phyloP scores from a whole-genome alignment of 331 rosid genomes.

The Acacia pycnantha region DNA sequence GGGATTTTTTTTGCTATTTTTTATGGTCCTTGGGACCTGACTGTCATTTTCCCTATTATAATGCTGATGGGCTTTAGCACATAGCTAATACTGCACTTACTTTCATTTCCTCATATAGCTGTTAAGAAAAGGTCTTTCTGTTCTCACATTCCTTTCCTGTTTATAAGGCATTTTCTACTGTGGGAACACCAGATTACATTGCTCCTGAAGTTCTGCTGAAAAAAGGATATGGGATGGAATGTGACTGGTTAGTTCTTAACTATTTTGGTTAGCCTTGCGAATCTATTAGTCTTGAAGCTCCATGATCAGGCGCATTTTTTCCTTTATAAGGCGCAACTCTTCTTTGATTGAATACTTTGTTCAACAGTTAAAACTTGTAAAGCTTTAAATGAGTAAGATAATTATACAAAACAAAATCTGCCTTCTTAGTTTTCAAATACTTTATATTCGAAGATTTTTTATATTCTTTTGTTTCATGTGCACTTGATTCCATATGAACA shows the following conservation, averaged over 20 bases:
- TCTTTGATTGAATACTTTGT: constrained; percentile 10
- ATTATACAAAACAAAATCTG: not conserved
- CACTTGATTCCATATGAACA: constrained; percentile 36
- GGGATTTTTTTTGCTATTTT: too few relatives aligned
- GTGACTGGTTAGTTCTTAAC: constrained; percentile 85
- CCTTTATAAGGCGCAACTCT: constrained; percentile 14
- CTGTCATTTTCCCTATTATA: too few relatives aligned
- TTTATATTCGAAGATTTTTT: not conserved
- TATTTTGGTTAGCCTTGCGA: constrained; percentile 18
- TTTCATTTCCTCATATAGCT: constrained; percentile 5
- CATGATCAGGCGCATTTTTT: not conserved
- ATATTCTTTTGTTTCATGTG: constrained; percentile 9
- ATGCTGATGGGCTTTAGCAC: constrained; percentile 16
- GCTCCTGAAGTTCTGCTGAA: constrained; percentile 98
- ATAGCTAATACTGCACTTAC: constrained; percentile 18
- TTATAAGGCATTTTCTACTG: constrained; percentile 94
- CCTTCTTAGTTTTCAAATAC: constrained; percentile 17
- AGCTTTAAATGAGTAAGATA: constrained; percentile 2
- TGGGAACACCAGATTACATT: constrained; percentile 98
- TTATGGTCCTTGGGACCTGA: too few relatives aligned
- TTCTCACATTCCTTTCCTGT: constrained; percentile 32
- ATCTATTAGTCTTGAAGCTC: constrained; percentile 24
- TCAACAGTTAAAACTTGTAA: constrained; percentile 15
- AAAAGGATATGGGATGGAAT: constrained; percentile 99
- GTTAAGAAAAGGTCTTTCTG: constrained; percentile 28